phyloP scores from a whole-genome alignment of 2,329 filamentous ascomycete genomes.

The Ophioceras dolichostomum region DNA sequence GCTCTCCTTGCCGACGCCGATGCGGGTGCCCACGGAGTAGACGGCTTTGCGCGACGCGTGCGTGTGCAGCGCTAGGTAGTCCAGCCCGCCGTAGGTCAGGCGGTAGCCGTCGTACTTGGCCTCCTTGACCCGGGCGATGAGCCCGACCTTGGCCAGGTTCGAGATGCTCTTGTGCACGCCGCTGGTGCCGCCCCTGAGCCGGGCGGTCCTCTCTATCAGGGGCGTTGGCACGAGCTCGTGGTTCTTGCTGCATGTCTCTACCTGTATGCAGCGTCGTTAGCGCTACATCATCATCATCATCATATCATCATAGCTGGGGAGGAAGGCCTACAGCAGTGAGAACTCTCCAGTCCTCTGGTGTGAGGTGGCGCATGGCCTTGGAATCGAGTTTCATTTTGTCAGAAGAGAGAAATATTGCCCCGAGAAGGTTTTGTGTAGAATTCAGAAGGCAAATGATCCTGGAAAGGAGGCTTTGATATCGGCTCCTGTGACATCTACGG shows the following conservation, averaged over 20 bases:
- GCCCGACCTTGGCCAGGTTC: constrained; percentile 75
- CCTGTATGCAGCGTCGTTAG: no score
- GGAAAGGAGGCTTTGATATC: constrained; percentile 2
- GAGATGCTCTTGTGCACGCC: constrained; percentile 83
- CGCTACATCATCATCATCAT: no score
- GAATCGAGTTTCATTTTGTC: constrained; percentile 84
- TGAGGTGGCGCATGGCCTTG: constrained; percentile 83
- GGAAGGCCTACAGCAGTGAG: constrained; percentile 63
- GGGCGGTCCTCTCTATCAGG: constrained; percentile 73
- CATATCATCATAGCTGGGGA: constrained; percentile 1
- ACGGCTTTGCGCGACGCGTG: constrained; percentile 69
- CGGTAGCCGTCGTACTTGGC: constrained; percentile 96
- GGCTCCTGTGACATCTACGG: background rate
- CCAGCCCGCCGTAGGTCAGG: constrained; percentile 88
- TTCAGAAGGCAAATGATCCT: no score
- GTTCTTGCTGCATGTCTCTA: constrained; percentile 88
- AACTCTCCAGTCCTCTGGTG: constrained; percentile 87
- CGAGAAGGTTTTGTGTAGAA: no score
- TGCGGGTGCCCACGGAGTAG: constrained; percentile 87
- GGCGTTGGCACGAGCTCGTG: constrained; percentile 93
- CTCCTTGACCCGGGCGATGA: constrained; percentile 90
- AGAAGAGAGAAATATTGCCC: no score
- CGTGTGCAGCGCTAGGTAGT: constrained; percentile 92
- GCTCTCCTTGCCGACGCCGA: constrained; percentile 94
- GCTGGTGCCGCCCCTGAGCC: constrained; percentile 63